Evolutionary conservation across 164 flowering plant genomes (phyloP).

Genomic region (Vitis riparia): DNA sequence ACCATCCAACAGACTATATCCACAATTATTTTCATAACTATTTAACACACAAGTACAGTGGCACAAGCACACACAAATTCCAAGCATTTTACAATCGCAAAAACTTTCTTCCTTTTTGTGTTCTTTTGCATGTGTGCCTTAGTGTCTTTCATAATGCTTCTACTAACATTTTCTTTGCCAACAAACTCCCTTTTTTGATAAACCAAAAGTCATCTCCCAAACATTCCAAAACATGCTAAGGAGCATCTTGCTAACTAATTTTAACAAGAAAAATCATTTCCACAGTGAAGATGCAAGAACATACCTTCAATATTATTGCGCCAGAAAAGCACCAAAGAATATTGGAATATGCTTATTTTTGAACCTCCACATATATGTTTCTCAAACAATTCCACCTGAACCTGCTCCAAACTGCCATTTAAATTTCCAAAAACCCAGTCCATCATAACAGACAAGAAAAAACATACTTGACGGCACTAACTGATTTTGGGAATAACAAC

Average conservation of each 20-base stretch:
- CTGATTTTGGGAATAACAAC: neutral
- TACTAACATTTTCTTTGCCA: too few species aligned
- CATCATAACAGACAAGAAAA: constrained; percentile 20
- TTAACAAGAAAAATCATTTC: neutral
- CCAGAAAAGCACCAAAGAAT: constrained; percentile 61
- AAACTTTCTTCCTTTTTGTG: too few species aligned
- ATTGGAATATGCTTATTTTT: constrained; percentile 56
- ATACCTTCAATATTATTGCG: constrained; percentile 42
- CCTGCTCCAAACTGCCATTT: constrained; percentile 81
- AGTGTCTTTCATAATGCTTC: too few species aligned
- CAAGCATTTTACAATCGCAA: too few species aligned
- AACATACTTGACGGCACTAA: neutral
- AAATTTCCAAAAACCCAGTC: constrained; percentile 32
- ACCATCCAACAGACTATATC: too few species aligned
- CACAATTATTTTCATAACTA: too few species aligned
- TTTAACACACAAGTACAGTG: too few species aligned
- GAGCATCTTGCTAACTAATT: neutral
- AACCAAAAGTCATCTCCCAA: too few species aligned
- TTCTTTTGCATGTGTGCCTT: too few species aligned
- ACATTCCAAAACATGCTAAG: neutral
- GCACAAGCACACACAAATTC: too few species aligned
- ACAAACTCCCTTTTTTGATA: too few species aligned
- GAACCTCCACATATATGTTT: constrained; percentile 53
- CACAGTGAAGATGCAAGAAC: neutral
- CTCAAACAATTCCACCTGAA: constrained; percentile 60